Evolutionary conservation across 2,329 filamentous ascomycete species (phyloP).

Genomic region (Cladosporium sphaerospermum): DNA sequence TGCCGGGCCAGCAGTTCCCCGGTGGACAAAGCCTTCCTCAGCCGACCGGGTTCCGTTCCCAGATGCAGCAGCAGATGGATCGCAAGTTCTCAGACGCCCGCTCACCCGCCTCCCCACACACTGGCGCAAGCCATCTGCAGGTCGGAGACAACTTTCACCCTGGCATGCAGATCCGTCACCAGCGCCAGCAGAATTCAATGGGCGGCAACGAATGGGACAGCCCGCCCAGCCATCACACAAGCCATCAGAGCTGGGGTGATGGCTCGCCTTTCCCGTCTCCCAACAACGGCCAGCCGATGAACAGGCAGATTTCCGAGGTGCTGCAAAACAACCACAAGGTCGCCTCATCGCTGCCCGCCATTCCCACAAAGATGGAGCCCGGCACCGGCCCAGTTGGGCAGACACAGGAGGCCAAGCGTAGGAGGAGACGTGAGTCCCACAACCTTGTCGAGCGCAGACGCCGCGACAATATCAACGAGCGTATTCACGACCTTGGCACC

Average conservation of each 20-base stretch:
- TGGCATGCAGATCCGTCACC: slow-evolving; percentile 45
- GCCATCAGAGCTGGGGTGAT: slow-evolving; percentile 66
- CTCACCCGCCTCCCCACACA: slow-evolving; percentile 81
- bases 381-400: slow-evolving; percentile 51
- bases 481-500: slow-evolving; percentile 92
- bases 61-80: slow-evolving; percentile 46
- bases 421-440: slow-evolving; percentile 85
- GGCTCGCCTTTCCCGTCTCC: slow-evolving; percentile 90
- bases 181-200: slow-evolving; percentile 40
- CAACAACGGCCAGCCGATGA: slow-evolving; percentile 54
- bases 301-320: slow-evolving; percentile 78
- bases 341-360: slow-evolving; percentile 69
- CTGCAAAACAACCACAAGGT: slow-evolving; percentile 68
- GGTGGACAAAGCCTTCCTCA: slow-evolving; percentile 28
- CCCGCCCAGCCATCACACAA: slow-evolving; percentile 67
- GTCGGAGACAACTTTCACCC: slow-evolving; percentile 49
- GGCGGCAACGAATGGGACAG: slow-evolving; percentile 81
- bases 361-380: slow-evolving; percentile 76
- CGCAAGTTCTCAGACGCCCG: slow-evolving; percentile 60
- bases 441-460: slow-evolving; percentile 92
- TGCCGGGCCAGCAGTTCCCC: slow-evolving; percentile 54
- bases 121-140: slow-evolving; percentile 66
- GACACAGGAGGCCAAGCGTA: slow-evolving; percentile 88
- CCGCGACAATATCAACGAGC: slow-evolving; percentile 96
- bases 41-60: slow-evolving; percentile 23